Conservation (phyloP, 306 rosid species). For the Lotus japonicus region DNA sequence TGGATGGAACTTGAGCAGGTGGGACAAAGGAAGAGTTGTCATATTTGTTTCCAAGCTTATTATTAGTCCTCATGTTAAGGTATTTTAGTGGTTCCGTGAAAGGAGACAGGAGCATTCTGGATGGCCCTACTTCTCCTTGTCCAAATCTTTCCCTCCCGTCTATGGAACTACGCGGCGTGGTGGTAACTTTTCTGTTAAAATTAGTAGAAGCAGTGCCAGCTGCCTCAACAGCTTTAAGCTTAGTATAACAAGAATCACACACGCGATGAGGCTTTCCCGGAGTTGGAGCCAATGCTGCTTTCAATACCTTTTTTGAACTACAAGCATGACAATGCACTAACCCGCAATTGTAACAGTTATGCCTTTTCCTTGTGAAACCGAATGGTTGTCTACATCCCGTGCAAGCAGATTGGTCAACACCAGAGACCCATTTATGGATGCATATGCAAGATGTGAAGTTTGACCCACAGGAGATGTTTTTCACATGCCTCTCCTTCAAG, state of each 20-base stretch:
- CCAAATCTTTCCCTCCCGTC: constrained; percentile 57
- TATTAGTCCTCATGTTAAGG: constrained; percentile 48
- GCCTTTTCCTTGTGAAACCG: constrained; percentile 92
- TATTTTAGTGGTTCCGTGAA: constrained; percentile 51
- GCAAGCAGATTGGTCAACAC: constrained; percentile 91
- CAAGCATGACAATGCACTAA: constrained; percentile 92
- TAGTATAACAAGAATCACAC: constrained; percentile 82
- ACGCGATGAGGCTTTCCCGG: constrained; percentile 98
- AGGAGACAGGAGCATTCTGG: constrained; percentile 63
- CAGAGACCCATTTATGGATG: constrained; percentile 94
- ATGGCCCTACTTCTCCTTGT: constrained; percentile 51
- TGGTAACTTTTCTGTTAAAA: constrained; percentile 38
- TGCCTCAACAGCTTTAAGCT: constrained; percentile 67
- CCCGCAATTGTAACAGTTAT: constrained; percentile 93
- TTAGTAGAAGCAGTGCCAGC: constrained; percentile 21
- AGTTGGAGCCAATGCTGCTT: constrained; percentile 93
- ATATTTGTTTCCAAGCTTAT: constrained; percentile 31
- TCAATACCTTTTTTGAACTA: constrained; percentile 78
- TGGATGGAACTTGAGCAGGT: constrained; percentile 62
- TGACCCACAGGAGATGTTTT: constrained; percentile 83
- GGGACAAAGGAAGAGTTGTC: constrained; percentile 43
- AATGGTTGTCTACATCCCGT: constrained; percentile 89
- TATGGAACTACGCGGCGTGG: constrained; percentile 39
- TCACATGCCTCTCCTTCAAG: constrained; percentile 79
- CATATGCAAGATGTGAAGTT: constrained; percentile 84